Evolutionary conservation across 2,329 filamentous ascomycete genomes (phyloP).

Genomic region (Colletotrichum karsti): DNA sequence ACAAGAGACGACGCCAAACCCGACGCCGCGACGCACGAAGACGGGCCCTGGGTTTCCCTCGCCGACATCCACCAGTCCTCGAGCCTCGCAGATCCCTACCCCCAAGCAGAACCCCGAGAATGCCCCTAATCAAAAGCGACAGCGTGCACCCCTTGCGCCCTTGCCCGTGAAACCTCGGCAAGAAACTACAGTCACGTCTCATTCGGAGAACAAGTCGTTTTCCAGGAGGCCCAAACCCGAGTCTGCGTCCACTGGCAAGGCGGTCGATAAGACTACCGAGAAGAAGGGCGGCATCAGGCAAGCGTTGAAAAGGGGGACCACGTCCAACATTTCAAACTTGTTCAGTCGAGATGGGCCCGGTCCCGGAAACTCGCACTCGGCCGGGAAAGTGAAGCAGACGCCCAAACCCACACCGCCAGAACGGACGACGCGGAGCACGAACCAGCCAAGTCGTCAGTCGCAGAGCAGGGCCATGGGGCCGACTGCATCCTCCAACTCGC

Average conservation of each 20-base stretch:
- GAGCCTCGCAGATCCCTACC: slow-evolving; percentile 32
- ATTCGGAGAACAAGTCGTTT: slow-evolving; percentile 34
- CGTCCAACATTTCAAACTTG: slow-evolving; percentile 55
- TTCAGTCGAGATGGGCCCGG: slow-evolving; percentile 55
- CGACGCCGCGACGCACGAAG: slow-evolving; percentile 12
- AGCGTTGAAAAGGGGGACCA: slow-evolving; percentile 59
- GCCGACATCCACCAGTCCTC: background rate
- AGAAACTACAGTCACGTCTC: slow-evolving; percentile 31
- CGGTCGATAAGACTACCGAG: slow-evolving; percentile 40
- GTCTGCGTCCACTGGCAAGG: slow-evolving; percentile 31
- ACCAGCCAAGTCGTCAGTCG: slow-evolving; percentile 5
- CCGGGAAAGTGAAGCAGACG: slow-evolving; percentile 33
- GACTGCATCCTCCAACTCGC: slow-evolving; percentile 24
- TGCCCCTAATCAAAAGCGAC: slow-evolving; percentile 57
- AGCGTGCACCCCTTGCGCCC: slow-evolving; percentile 44
- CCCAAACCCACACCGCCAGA: slow-evolving; percentile 23
- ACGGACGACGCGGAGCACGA: slow-evolving; percentile 1
- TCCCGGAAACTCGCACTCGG: background rate
- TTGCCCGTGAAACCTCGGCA: slow-evolving; percentile 28
- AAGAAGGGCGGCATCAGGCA: slow-evolving; percentile 58
- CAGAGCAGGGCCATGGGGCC: slow-evolving; percentile 25
- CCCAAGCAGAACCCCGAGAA: slow-evolving; percentile 40
- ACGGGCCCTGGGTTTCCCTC: slow-evolving; percentile 2
- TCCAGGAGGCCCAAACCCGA: slow-evolving; percentile 41
- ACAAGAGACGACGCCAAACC: background rate